A percentile compares a stretch with the other conserved stretches of the same genome.
phyloP scores from a whole-genome alignment of 148 eudicot species.

The Nyssa sinensis region DNA sequence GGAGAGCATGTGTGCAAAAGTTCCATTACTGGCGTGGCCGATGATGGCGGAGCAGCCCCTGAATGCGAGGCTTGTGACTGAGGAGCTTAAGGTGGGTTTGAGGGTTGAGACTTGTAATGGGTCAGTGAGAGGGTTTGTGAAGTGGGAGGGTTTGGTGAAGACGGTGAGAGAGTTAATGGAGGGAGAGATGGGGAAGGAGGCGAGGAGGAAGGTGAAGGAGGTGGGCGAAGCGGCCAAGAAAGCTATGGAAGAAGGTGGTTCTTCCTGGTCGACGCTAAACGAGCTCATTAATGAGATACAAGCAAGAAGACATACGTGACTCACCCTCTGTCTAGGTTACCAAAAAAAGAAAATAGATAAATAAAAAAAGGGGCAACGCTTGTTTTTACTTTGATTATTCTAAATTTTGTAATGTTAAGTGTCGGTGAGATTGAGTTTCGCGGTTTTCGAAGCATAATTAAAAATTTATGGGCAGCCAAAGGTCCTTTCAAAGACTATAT shows the following conservation, averaged over 20 bases:
- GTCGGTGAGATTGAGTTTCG: too few relatives aligned
- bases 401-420: too few relatives aligned
- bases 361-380: too few relatives aligned
- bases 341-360: too few relatives aligned
- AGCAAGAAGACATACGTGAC: too few relatives aligned
- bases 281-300: conserved; percentile 38
- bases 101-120: conserved; percentile 56
- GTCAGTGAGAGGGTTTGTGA: conserved; percentile 57
- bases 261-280: conserved; percentile 55
- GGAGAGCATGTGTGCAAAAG: conserved; percentile 63
- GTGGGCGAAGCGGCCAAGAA: conserved; percentile 39
- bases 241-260: conserved; percentile 59
- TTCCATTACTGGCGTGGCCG: conserved; percentile 75
- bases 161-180: conserved; percentile 57
- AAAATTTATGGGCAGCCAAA: too few relatives aligned
- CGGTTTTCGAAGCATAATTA: too few relatives aligned
- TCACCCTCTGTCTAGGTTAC: too few relatives aligned
- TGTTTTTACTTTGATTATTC: too few relatives aligned
- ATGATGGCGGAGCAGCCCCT: conserved; percentile 75
- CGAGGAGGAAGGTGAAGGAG: conserved; percentile 39
- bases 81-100: conserved; percentile 60
- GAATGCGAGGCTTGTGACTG: conserved; percentile 64
- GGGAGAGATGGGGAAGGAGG: conserved; percentile 48
- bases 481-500: too few relatives aligned
- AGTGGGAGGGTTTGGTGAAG: conserved; percentile 37